phyloP scores from a whole-genome alignment of 2,329 filamentous ascomycete species.

The Pseudogymnoascus sp. region DNA sequence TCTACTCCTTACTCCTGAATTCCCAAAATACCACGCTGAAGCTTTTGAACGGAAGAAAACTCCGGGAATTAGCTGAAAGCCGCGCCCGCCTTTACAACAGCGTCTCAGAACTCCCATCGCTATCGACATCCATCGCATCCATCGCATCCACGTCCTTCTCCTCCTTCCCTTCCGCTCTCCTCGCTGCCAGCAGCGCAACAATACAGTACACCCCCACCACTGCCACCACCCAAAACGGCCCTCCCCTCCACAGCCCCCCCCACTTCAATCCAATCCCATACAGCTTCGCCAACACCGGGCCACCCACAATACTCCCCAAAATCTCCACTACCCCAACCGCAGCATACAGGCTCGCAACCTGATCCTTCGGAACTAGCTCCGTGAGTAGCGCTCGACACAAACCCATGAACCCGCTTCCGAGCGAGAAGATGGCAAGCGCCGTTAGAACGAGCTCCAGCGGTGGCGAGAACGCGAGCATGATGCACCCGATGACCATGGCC shows the following conservation, averaged over 20 bases:
- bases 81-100: background rate
- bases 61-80: background rate
- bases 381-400: conserved; percentile 20
- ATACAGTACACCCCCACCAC: conserved; percentile 9
- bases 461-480: conserved; percentile 13
- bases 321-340: conserved; percentile 22
- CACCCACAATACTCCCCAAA: conserved; percentile 17
- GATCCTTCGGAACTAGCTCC: conserved; percentile 19
- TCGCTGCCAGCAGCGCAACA: background rate
- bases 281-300: conserved; percentile 18
- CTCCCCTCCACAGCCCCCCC: conserved; percentile 20
- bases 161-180: background rate
- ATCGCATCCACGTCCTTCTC: background rate
- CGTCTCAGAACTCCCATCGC: background rate
- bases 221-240: conserved; percentile 21
- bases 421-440: conserved; percentile 19
- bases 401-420: conserved; percentile 21
- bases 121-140: background rate
- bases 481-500: conserved; percentile 14
- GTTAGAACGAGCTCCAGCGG: conserved; percentile 18
- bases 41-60: background rate
- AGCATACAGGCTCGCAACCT: conserved; percentile 22
- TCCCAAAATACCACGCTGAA: background rate
- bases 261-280: conserved; percentile 21
- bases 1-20: background rate